A percentile compares a stretch with the other conserved stretches of the same genome.
These are phyloP conservation scores for Hansenula anomala DNA, from an alignment of 1,139 yeast genomes.

Conservation along the genomic window DNA sequence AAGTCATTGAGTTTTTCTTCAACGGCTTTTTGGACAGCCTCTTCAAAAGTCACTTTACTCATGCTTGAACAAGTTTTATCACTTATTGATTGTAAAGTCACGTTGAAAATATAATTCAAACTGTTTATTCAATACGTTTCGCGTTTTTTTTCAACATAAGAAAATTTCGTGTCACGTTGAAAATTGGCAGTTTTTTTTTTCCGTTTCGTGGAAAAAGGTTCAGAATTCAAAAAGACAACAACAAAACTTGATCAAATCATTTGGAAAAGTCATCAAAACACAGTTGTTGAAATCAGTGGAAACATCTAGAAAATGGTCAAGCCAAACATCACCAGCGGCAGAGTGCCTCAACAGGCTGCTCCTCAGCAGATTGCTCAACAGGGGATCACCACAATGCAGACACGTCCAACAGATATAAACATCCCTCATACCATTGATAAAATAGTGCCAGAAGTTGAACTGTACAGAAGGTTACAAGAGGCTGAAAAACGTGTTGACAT, in stretches of 20 bases:
- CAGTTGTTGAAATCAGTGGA: no score
- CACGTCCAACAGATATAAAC: conserved; percentile 23
- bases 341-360: not conserved
- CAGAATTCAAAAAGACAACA: no score
- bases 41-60: conserved; percentile 3
- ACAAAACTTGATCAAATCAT: no score
- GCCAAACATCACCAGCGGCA: not conserved
- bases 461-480: conserved; percentile 65
- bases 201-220: no score
- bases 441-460: conserved; percentile 69
- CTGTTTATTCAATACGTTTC: no score
- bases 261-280: no score
- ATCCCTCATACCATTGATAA: conserved; percentile 19
- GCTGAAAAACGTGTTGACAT: conserved; percentile 81
- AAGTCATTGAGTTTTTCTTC: conserved; percentile 1
- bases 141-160: no score
- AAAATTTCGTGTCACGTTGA: no score
- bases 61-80: not conserved
- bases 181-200: no score
- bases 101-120: no score
- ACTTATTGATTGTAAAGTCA: no score
- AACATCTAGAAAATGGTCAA: not conserved
- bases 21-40: conserved; percentile 1
- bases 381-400: conserved; percentile 14
- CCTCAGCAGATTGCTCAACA: conserved; percentile 13